phyloP scores from a whole-genome alignment of 73 alveolate genomes.

The Paramecium tetraurelia region DNA sequence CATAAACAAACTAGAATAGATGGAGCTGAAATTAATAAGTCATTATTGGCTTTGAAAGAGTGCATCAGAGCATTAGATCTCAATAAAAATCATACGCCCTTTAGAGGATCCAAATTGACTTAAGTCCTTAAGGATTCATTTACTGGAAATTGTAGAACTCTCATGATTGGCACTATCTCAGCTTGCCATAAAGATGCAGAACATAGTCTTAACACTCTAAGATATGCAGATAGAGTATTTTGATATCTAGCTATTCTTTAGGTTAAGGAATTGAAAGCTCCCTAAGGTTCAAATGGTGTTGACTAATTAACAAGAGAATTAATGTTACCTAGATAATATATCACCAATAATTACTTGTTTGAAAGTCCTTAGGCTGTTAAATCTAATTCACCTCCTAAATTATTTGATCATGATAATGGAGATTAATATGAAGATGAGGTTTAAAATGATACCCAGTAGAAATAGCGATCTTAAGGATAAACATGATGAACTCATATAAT shows the following conservation, averaged over 20 bases:
- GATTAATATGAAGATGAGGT: background rate
- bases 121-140: conserved; percentile 96
- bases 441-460: background rate
- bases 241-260: background rate
- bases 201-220: conserved; percentile 98
- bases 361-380: background rate
- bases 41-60: conserved; percentile 98
- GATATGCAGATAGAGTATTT: conserved; percentile 99
- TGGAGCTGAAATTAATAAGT: conserved; percentile 99
- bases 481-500: conserved; percentile 93
- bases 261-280: conserved; percentile 95
- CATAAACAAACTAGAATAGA: conserved; percentile 92
- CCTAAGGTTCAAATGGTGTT: conserved; percentile 37
- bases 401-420: conserved; percentile 4
- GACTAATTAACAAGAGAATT: conserved; percentile 64
- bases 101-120: conserved; percentile 99
- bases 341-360: background rate
- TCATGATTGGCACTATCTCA: conserved; percentile 98
- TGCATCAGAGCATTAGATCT: conserved; percentile 99
- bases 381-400: conserved; percentile 25
- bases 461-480: conserved; percentile 51
- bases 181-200: conserved; percentile 96
- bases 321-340: conserved; percentile 72
- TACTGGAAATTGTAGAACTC: conserved; percentile 99
- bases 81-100: conserved; percentile 98